phyloP scores from a whole-genome alignment of 2,329 filamentous ascomycete genomes.

The Fusarium sp. region DNA sequence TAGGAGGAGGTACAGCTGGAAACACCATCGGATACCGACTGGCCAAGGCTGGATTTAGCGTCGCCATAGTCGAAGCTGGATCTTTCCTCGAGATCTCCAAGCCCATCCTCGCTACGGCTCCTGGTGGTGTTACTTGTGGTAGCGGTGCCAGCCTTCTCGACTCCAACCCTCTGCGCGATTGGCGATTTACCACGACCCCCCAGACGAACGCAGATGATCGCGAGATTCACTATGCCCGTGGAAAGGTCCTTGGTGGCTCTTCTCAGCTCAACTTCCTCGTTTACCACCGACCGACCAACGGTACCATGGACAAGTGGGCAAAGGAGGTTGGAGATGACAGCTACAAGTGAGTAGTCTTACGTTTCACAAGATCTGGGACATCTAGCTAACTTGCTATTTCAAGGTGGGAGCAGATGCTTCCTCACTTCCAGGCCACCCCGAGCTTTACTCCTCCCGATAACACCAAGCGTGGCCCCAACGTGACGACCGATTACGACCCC shows the following conservation, averaged over 20 bases:
- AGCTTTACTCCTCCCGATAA: constrained; percentile 44
- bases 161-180: constrained; percentile 37
- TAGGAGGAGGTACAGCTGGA: constrained; percentile 55
- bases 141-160: constrained; percentile 37
- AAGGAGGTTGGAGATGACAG: constrained; percentile 45
- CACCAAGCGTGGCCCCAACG: constrained; percentile 30
- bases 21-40: constrained; percentile 50
- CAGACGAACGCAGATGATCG: constrained; percentile 37
- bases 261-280: constrained; percentile 53
- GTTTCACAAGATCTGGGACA: fast-evolving
- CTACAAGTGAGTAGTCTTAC: constrained; percentile 26
- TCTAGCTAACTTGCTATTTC: background rate
- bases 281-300: constrained; percentile 47
- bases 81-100: constrained; percentile 49
- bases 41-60: constrained; percentile 45
- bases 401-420: constrained; percentile 42
- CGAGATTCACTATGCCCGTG: constrained; percentile 51
- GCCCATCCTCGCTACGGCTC: constrained; percentile 41
- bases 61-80: constrained; percentile 56
- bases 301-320: constrained; percentile 47
- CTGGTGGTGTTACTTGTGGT: constrained; percentile 37
- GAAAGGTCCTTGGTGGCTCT: constrained; percentile 54
- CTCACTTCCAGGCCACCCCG: constrained; percentile 43
- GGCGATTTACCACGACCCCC: constrained; percentile 47
- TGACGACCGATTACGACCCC: constrained; percentile 43